Evolutionary conservation across 2,329 filamentous ascomycete species (phyloP).

Genomic region (Botryosphaeria dothidea): DNA sequence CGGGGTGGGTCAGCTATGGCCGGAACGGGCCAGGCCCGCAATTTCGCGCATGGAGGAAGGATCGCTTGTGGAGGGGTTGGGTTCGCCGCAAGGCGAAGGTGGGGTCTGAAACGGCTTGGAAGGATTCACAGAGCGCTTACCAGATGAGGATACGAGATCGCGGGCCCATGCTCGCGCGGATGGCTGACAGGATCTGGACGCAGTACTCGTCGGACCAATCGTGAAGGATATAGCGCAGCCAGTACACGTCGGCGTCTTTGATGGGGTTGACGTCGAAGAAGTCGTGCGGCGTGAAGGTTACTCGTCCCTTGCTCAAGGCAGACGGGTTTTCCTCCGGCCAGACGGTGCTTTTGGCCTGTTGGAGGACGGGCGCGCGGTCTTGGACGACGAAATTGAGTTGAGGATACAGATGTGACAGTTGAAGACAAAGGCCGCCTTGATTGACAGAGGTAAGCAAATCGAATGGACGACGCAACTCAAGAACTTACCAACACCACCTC

Average conservation of each 20-base stretch:
- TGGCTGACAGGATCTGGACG: conserved; percentile 30
- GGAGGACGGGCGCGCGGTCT: conserved; percentile 34
- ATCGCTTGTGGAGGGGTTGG: no score
- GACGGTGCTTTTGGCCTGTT: conserved; percentile 27
- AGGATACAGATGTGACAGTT: conserved; percentile 35
- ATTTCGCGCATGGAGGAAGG: no score
- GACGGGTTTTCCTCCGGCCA: conserved; percentile 33
- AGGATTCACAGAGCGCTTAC: no score
- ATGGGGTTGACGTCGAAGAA: conserved; percentile 60
- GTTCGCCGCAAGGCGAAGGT: no score
- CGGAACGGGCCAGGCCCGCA: no score
- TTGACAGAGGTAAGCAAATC: neutral
- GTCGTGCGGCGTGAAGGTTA: conserved; percentile 52
- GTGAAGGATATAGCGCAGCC: conserved; percentile 62
- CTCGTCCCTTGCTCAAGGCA: conserved; percentile 23
- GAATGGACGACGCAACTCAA: neutral
- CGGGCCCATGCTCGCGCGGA: conserved; percentile 16
- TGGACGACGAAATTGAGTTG: conserved; percentile 39
- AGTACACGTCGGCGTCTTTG: conserved; percentile 57
- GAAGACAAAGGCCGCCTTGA: conserved; percentile 29
- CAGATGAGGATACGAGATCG: conserved; percentile 22
- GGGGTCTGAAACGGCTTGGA: no score
- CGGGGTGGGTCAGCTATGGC: neutral
- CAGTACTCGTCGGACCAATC: conserved; percentile 58
- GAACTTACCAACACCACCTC: conserved; percentile 32